phyloP scores from a whole-genome alignment of 2,329 filamentous ascomycete genomes.

The Trichoderma guizhouense region DNA sequence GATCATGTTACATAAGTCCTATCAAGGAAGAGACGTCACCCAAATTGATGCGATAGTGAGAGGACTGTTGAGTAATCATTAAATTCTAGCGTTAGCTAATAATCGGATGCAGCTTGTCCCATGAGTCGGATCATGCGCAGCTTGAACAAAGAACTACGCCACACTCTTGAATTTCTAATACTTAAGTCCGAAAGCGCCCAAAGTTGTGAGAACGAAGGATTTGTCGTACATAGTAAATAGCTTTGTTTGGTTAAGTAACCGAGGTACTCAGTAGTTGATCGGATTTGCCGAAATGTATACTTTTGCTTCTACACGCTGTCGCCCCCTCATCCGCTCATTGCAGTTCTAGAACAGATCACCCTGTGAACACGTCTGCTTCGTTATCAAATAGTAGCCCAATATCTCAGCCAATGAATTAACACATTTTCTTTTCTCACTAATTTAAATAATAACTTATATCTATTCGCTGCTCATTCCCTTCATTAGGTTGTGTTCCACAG shows the following conservation, averaged over 20 bases:
- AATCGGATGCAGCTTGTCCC: background rate
- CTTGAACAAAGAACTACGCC: background rate
- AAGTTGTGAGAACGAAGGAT: background rate
- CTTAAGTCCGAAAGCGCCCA: background rate
- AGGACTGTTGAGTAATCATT: background rate
- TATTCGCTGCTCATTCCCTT: background rate
- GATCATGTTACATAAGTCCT: background rate
- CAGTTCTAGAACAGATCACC: background rate
- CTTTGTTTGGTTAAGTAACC: background rate
- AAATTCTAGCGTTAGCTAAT: background rate
- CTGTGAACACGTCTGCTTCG: background rate
- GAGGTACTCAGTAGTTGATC: background rate
- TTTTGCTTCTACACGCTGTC: background rate
- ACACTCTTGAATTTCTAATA: background rate
- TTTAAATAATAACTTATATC: background rate
- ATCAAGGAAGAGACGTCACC: background rate
- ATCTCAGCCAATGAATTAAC: background rate
- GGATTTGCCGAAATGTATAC: background rate
- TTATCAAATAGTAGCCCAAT: background rate
- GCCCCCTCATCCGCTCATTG: background rate
- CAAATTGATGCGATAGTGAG: background rate
- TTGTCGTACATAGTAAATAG: background rate
- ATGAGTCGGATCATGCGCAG: background rate
- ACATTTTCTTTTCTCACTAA: background rate
- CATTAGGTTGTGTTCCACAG: background rate